Percentiles rank a stretch among this genome's conserved stretches.
These are phyloP conservation scores for Heritiera fomes DNA, from an alignment of 345 rosid species.

Conservation along the genomic window DNA sequence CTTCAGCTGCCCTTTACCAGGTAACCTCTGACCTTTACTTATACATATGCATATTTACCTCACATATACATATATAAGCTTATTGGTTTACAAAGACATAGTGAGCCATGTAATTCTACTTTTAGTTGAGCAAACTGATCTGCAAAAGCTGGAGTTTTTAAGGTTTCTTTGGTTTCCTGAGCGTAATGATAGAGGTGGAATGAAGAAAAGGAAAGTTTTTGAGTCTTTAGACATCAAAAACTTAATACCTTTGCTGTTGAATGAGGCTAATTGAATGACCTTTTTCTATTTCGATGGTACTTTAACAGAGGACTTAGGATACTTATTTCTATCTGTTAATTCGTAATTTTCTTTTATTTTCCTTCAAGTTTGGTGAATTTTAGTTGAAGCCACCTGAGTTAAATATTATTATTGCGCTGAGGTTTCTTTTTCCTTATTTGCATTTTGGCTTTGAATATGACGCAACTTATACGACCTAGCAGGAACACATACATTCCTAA, in stretches of 20 bases:
- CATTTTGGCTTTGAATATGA: background rate
- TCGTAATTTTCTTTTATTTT: background rate
- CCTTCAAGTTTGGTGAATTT: background rate
- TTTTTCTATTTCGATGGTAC: background rate
- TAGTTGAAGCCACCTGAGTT: background rate
- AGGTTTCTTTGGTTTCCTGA: background rate
- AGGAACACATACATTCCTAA: conserved; percentile 74
- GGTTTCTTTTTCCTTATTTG: conserved; percentile 1
- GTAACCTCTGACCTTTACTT: background rate
- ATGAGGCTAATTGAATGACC: conserved; percentile 14
- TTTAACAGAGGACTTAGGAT: background rate
- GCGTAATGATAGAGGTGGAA: background rate
- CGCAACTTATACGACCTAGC: conserved; percentile 56
- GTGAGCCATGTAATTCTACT: background rate
- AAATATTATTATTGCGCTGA: background rate
- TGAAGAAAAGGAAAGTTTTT: background rate
- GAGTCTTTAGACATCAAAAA: background rate
- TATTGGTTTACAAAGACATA: background rate
- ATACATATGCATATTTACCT: background rate
- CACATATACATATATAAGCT: background rate
- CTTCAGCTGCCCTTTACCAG: conserved; percentile 5
- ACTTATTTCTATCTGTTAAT: background rate
- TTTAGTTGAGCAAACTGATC: conserved; percentile 1
- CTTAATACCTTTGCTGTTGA: background rate
- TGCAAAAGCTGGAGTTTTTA: conserved; percentile 2